Evolutionary conservation across 1,284 basidiomycete genomes (phyloP), one percentile per base, ranked within the genome.

Genomic region (Schizophyllum amplum): DNA sequence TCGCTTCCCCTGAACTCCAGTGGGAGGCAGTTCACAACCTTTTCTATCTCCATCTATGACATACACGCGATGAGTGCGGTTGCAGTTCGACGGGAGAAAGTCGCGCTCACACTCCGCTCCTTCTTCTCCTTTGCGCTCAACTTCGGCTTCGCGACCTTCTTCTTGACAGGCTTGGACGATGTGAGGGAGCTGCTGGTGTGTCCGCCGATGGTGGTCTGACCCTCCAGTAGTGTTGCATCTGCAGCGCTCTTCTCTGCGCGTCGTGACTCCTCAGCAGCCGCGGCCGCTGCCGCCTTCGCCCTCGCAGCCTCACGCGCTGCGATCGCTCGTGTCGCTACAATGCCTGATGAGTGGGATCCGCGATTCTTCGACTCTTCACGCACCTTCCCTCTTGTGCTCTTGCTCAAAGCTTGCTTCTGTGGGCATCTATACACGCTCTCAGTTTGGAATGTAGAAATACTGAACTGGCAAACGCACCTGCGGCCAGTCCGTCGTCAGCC

Each of bases 1-100:
- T 96, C 92, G 64, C 79, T 87, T 15, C 94, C 93, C 48, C 94
- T 81, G 69, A 94, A 98, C 70, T 97, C 94, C 23, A 97, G 77
- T 0, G 94, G 94, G 33, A 97, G 74, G 57, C 81, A 84, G 27
- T 86, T 81, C 47, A 96, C 82, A 42, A 93, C 80, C 59, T 81
- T 82, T 60, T 92, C 88, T 22, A 93, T 77, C 58, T 79, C 79
- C 52, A 87, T 68, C 81, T 87, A 59, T 1, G 24, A n/a, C n/a
- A n/a, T n/a, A 42, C 17, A 9, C 13, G 33, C 11, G 7, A 3
- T 42, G 47, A 20, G 15, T 23, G 51, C 22, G 46, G 53, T 17
- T 51, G 20, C 13, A 3, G 20, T 42, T 11, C 49, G 46, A 53
- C 57, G 17, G 51, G 4, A 54, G 52, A 11, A 47, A 24, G 24